Evolutionary conservation across 352 stramenopile species (phyloP).

Genomic region (Globisporangium barbulae): DNA sequence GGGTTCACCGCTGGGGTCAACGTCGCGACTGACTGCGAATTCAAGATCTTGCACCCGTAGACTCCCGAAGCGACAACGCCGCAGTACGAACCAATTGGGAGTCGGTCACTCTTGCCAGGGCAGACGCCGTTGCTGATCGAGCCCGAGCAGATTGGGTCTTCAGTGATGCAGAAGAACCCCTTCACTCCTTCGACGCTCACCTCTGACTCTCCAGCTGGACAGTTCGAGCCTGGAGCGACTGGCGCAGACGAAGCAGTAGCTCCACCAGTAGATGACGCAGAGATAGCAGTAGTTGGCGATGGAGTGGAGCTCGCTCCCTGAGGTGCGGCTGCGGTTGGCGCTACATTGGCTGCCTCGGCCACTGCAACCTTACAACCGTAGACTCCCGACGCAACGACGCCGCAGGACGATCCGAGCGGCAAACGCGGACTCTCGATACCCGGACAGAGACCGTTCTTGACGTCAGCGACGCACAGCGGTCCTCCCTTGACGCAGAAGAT

Average conservation of each 20-base stretch:
- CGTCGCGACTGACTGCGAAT: constrained; percentile 5
- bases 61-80: constrained; percentile 6
- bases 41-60: constrained; percentile 10
- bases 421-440: constrained; percentile 8
- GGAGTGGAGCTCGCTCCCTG: not conserved
- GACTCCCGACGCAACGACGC: not conserved
- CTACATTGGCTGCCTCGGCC: not conserved
- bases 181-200: constrained; percentile 14
- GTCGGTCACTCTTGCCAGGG: constrained; percentile 7
- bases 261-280: not conserved
- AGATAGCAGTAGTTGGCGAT: not conserved
- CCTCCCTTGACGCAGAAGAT: constrained; percentile 23
- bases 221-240: constrained; percentile 2
- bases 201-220: not conserved
- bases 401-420: constrained; percentile 14
- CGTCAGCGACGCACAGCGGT: constrained; percentile 17
- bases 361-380: not conserved
- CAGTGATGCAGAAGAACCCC: constrained; percentile 16
- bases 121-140: constrained; percentile 12
- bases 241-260: not conserved
- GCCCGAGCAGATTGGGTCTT: constrained; percentile 12
- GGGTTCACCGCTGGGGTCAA: no score
- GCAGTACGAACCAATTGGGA: constrained; percentile 15
- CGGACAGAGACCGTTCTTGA: constrained; percentile 21
- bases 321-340: not conserved